Evolutionary conservation across 2,329 filamentous ascomycete species (phyloP), one percentile per base, ranked within the genome.

Genomic region (Penicillium sp.): DNA sequence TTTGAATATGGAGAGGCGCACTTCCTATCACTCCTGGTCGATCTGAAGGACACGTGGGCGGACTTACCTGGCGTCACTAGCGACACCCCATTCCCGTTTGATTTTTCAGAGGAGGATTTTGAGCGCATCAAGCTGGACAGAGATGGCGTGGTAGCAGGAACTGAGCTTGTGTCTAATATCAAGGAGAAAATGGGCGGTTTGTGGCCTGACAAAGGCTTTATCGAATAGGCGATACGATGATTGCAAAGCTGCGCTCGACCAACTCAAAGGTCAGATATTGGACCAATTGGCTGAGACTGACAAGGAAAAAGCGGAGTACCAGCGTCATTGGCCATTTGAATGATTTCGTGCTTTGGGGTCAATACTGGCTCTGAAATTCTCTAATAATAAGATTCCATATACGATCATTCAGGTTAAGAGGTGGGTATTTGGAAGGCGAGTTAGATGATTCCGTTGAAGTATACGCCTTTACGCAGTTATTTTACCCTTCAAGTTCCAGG

Each of bases 1-100:
- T 70, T 70, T n/a, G 60, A 69, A 60, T 69, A 70, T 50, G 65
- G 67, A 35, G 67, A 71, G 56, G 60, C 64, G 35, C 68, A 70
- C 29, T 71, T 70, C 39, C 58, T 61, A 54, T 70, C 66, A 13
- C 66, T 69, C 59, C 50, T 70, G 8, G 64, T 67, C 22, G 66
- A 70, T 58, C 49, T 70, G 48, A 61, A 64, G 24, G 66, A 69
- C 42, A 62, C 57, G 3, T 71, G 62, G 64, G 22, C 50, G 24
- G 61, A 64, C 5, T 51, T 69, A 49, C 63, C 65, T 59, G 64
- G 53, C 29, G 35, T 66, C 3, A 54, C 51, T 11, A 53, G 56
- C 44, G 38, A 65, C 10, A 43, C 5, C 13, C 59, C 63, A 53
- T 69, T 66, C 45, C 64, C 65, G 6, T 63, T 70, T 31, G 20